These are phyloP conservation scores for Scenedesmus sp. DNA, from an alignment of 163 green algal genomes.

Conservation along the genomic window DNA sequence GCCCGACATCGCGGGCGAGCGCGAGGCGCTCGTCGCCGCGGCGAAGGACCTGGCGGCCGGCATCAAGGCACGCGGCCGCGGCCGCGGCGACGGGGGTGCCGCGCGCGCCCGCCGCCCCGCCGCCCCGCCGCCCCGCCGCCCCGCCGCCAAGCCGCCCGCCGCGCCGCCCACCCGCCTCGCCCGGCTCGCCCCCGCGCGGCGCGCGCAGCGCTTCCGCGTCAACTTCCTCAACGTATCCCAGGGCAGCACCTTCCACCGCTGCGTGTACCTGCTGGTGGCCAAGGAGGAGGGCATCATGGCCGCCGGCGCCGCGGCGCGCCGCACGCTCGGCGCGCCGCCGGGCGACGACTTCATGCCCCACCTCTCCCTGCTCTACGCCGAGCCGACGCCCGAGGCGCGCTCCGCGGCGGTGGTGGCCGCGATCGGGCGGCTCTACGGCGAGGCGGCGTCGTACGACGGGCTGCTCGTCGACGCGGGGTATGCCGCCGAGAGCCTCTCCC, in stretches of 20 bases:
- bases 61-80: constrained; percentile 41
- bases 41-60: constrained; percentile 38
- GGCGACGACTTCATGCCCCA: constrained; percentile 65
- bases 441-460: constrained; percentile 53
- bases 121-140: background rate
- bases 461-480: constrained; percentile 58
- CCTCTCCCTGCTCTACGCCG: constrained; percentile 62
- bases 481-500: constrained; percentile 21
- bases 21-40: constrained; percentile 27
- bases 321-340: constrained; percentile 38
- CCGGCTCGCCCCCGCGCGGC: background rate
- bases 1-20: constrained; percentile 47
- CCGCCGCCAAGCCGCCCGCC: background rate
- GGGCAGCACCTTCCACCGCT: constrained; percentile 60
- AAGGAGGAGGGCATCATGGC: constrained; percentile 51
- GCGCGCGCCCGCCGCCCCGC: too few relatives aligned
- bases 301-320: constrained; percentile 38
- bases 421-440: constrained; percentile 57
- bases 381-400: constrained; percentile 3
- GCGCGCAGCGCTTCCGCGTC: constrained; percentile 58
- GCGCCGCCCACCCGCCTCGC: background rate
- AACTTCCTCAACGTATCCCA: constrained; percentile 54
- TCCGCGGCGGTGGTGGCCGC: constrained; percentile 24
- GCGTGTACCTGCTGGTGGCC: constrained; percentile 58
- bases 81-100: background rate